Evolutionary conservation across 2,329 filamentous ascomycete species (phyloP), one percentile per base, ranked within the genome.

Genomic region (Cordyceps cicadae): DNA sequence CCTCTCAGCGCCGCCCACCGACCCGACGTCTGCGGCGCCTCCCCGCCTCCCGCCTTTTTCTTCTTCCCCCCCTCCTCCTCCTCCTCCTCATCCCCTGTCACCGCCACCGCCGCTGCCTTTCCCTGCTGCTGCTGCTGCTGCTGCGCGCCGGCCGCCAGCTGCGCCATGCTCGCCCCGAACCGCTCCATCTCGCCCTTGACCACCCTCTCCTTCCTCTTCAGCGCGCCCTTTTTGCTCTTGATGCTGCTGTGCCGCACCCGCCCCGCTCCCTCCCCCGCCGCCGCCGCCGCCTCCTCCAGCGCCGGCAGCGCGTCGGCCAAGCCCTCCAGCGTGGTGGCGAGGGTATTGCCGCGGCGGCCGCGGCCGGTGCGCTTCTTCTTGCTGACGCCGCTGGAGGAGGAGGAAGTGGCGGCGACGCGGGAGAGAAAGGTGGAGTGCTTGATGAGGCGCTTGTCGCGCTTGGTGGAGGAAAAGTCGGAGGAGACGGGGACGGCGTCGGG

Each of bases 301-400:
- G 87, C 85, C 0, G 92, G 91, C 3, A 97, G 79, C 1, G 92
- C 92, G 72, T 92, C 88, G 37, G 86, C 90, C 9, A 97, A 81
- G 1, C 85, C 85, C 63, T 89, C 85, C 41, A 97, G 80, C 39
- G 85, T 88, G 1, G 90, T 80, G 50, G 87, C 83, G 49, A 96
- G 84, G 73, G 95, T 94, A 73, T 92, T 92, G 63, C 24, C 24
- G 4, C 24, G 24, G 0, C 89, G 86, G 76, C 65, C 89, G 79
- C 69, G 71, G 29, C 48, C 58, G 72, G 58, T 73, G 67, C 62
- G 76, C 66, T 66, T 68, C 17, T 56, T 56, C 43, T 58, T 58
- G 45, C 32, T 21, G 58, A 54, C 24, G 48, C 14, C 21, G 48
- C 14, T 14, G 46, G 21, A 17, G 11, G 41, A 48, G 26, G 62